Evolutionary conservation across 768 basidiomycete species (phyloP), one percentile per base, ranked within the genome.

Genomic region (Neoboletus brunneissimus): DNA sequence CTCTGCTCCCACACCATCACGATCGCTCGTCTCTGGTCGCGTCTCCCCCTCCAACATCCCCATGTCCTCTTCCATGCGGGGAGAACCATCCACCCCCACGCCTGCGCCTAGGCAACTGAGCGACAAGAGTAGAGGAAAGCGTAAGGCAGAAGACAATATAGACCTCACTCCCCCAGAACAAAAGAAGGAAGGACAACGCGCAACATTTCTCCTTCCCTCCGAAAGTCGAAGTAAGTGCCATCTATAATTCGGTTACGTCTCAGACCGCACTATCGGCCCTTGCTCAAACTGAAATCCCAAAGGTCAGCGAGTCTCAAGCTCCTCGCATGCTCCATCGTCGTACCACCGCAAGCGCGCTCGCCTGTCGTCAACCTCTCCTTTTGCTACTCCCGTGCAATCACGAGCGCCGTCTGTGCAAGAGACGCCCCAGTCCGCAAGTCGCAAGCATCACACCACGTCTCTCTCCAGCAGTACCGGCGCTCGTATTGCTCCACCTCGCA

Each of bases 141-240:
- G 88, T 57, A 90, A 89, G 66, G 87, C 86, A 7, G 86, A 87
- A 43, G 88, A 89, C 58, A 79, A 88, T 60, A 75, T 83, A n/a
- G 86, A 85, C 57, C 73, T 79, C 32, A 87, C 88, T 3, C 86
- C 87, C 34, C 85, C 87, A 8, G 86, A 87, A 64, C 81, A 77
- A 54, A 75, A 76, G 56, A 81, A 78, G 66, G 77, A 79, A 56
- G 70, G 56, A 1, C 75, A 77, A 40, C 79, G 74, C 48, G 75
- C 88, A 38, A 88, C 85, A 7, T 89, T 88, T 66, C 84, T 84
- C 41, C 76, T 81, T 51, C 76, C 77, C 25, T 57, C 67, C 23
- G 84, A 83, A 56, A 77, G 79, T 55, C 80, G 83, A 72, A 80
- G 87, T 88, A 69, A 68, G 85, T 76, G 11, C 27, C 41, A 37